phyloP scores from a whole-genome alignment of 768 basidiomycete genomes.

The Tylopilus rubrobrunneus region DNA sequence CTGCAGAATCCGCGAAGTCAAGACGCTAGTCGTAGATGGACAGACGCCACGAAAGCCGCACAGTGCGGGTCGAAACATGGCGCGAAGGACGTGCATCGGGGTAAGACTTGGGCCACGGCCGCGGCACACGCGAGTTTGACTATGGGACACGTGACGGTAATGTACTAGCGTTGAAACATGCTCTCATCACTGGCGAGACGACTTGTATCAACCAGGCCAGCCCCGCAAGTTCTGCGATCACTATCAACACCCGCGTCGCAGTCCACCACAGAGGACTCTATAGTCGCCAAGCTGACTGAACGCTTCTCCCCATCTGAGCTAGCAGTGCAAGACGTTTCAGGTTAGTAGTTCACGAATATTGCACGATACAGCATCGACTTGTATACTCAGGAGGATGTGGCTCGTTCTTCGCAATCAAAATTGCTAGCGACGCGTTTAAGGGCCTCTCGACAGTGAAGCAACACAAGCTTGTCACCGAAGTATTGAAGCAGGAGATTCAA shows the following conservation, averaged over 20 bases:
- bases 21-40: background rate
- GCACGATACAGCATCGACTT: background rate
- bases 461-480: constrained; percentile 84
- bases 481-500: constrained; percentile 83
- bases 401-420: constrained; percentile 91
- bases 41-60: constrained; percentile 4
- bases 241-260: constrained; percentile 25
- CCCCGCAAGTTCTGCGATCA: constrained; percentile 31
- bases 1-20: constrained; percentile 10
- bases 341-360: constrained; percentile 40
- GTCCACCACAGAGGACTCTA: constrained; percentile 38
- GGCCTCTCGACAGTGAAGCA: constrained; percentile 88
- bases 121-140: background rate
- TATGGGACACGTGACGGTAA: constrained; percentile 16
- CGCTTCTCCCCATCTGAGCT: constrained; percentile 78
- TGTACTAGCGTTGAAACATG: constrained; percentile 1
- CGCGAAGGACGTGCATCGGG: constrained; percentile 23
- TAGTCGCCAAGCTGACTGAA: constrained; percentile 72
- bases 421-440: constrained; percentile 81
- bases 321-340: constrained; percentile 92
- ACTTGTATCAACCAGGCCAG: constrained; percentile 24
- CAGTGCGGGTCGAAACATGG: constrained; percentile 15
- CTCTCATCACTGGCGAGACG: constrained; percentile 33
- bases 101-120: no score
- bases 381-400: constrained; percentile 81